Conservation (phyloP, 495 filamentous ascomycete genomes). For the Daldinia decipiens region DNA sequence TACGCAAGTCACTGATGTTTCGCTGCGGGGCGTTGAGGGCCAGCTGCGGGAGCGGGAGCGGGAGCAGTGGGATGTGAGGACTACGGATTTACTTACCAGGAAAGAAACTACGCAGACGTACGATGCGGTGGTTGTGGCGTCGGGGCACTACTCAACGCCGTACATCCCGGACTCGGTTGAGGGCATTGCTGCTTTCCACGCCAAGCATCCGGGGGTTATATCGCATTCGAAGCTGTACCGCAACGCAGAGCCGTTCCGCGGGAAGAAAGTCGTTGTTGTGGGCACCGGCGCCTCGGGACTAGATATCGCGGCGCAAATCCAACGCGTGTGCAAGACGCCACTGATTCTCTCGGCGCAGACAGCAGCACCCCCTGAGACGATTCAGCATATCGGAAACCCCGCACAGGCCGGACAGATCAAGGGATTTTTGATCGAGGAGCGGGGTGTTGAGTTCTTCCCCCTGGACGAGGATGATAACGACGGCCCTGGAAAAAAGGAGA, state of each 20-base stretch:
- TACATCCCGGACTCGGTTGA: conserved; percentile 67
- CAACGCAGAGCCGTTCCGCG: conserved; percentile 63
- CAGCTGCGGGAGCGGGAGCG: conserved; percentile 42
- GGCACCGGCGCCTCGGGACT: conserved; percentile 82
- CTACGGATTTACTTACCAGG: conserved; percentile 52
- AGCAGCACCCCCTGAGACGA: conserved; percentile 44
- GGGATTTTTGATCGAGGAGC: conserved; percentile 51
- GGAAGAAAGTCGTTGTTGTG: conserved; percentile 71
- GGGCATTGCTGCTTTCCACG: conserved; percentile 60
- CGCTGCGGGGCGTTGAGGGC: conserved; percentile 28
- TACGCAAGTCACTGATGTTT: conserved; percentile 52
- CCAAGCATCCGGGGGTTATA: conserved; percentile 69
- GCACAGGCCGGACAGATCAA: conserved; percentile 55
- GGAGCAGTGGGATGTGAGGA: conserved; percentile 60
- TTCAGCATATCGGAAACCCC: conserved; percentile 45
- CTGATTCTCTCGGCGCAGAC: conserved; percentile 57
- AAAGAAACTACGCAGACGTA: conserved; percentile 61
- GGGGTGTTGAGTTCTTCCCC: conserved; percentile 49
- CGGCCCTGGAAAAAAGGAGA: neutral
- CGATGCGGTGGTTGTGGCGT: conserved; percentile 87
- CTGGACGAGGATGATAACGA: neutral
- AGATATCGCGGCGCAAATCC: conserved; percentile 83
- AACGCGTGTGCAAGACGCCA: conserved; percentile 52
- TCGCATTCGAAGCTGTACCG: conserved; percentile 87
- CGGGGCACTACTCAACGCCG: conserved; percentile 80